Base-by-base conservation (phyloP, 2,329 filamentous ascomycete genomes). In the Neofusicoccum sp. region DNA sequence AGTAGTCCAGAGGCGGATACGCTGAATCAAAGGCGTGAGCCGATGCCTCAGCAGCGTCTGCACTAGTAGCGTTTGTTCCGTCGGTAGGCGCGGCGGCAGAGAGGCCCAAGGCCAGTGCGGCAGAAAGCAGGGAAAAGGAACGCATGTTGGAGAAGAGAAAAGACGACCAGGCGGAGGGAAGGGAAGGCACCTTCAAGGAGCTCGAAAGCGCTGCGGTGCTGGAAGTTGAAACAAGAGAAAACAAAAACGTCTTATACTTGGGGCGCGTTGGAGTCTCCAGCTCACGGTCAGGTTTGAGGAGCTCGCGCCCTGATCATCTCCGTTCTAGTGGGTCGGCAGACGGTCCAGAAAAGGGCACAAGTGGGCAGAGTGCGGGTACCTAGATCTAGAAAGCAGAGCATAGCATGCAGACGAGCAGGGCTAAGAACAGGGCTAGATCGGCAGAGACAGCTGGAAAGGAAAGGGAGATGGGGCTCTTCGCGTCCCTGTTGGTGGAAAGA, bases 221-320 rank as follows among this genome's bases (percentile, higher is more conserved):
- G 36, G 48, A 6, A 6, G 24, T n/a, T 28, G 20, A 24, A 24
- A 40, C 26, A 14, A 24, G n/a, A 9, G 14, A 28, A n/a, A 7
- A 16, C 24, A 9, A 26, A 31, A 56, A 54, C 4, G 20, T 20
- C 24, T 43, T 56, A 43, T 56, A 56, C 14, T 6, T 33, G 33
- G 33, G 7, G 6, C 16, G 24, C 28, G 48, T 14, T 12, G 7
- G 28, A 34, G 24, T 34, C 31, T 34, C 16, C 26, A 36, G 30
- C 4, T 20, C 36, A n/a, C 11, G 36, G 49, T 7, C 14, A 40
- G 28, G 12, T 9, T 30, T 54, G 3, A 26, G 12, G 26, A 9
- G 6, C 3, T 8, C 16, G 12, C 48, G 48, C 48, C 48, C 48
- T 53, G 48, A 53, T 53, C 48, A 53, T 53, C 48, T 40, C 34